Evolutionary conservation across 148 eudicot genomes (phyloP), one percentile per base, ranked within the genome.

Genomic region (Rhododendron molle): DNA sequence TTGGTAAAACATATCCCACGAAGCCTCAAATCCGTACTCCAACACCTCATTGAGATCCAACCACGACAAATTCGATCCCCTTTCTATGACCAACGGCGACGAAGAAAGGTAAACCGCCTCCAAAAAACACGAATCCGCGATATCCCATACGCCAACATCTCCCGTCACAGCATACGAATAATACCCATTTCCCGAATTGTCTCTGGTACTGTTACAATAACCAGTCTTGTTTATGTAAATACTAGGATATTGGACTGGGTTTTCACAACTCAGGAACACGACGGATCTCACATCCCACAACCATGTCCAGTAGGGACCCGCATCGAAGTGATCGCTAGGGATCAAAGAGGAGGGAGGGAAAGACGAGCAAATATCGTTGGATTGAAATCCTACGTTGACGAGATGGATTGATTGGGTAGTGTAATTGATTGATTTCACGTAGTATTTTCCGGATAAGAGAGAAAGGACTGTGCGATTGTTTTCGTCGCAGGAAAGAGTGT

Each of bases 391-490:
- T 2, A 77, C 36, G 18, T 88, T 83, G 4, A 71, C 76, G 3
- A 88, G 2, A 2, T 83, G 50, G 6, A 88, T 83, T 60, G 72
- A 3, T 23, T 30, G 14, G 52, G 54, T 43, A 28, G 72, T 3
- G 60, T 88, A 85, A 54, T 44, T 26, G 85, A 88, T 88, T 0
- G 78, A 52, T 38, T 81, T 46, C 5, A 88, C 89, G 69, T 78
- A 28, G 87, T 43, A 88, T 49, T 86, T 82, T 58, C 73, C 34
- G 7, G 11, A 23, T 1, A 1, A 5, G n/a, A 81, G n/a, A 3
- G 23, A 0, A 0, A 81, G 73, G 34, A 60, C 12, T 0, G 86
- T 76, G 86, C 49, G 67, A 84, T 84, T 84, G 80, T 36, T 76
- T 26, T 76, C 50, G 20, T 60, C 67, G 10, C 85, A 84, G 20